A percentile compares a stretch with the other conserved stretches of the same genome.
phyloP scores from a whole-genome alignment of 2,329 filamentous ascomycete species.

The Ceratocystis smalleyi region DNA sequence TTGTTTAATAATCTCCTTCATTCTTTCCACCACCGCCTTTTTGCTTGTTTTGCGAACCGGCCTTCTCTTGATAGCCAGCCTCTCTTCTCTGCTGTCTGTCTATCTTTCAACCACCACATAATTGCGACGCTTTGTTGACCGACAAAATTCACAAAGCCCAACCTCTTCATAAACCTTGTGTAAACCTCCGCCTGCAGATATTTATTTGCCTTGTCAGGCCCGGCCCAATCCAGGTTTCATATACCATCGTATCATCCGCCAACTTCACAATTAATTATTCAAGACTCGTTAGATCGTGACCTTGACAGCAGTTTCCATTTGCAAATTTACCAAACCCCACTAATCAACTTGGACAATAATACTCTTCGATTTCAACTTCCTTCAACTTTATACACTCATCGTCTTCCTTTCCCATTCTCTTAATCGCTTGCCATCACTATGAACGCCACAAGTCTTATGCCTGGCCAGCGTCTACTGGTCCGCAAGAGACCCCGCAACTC shows the following conservation, averaged over 20 bases:
- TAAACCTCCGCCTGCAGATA: conserved; percentile 1
- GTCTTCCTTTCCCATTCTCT: not conserved
- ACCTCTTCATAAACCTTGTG: not conserved
- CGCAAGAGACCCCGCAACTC: conserved; percentile 15
- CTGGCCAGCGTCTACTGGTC: conserved; percentile 11
- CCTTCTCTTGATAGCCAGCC: conserved; percentile 3
- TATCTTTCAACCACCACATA: conserved; percentile 6
- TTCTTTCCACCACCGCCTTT: not conserved
- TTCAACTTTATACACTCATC: too few species aligned
- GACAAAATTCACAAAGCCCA: not conserved
- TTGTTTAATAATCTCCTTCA: not conserved
- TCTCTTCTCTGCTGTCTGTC: not conserved
- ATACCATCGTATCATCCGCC: not conserved
- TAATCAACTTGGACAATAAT: conserved; percentile 1
- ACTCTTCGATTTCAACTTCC: not conserved
- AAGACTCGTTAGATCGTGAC: conserved; percentile 9
- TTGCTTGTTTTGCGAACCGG: not conserved
- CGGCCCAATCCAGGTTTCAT: not conserved
- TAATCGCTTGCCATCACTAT: conserved; percentile 4
- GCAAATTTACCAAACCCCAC: not conserved
- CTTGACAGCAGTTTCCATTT: not conserved
- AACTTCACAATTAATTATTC: not conserved
- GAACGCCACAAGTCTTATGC: conserved; percentile 6
- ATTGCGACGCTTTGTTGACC: conserved; percentile 3
- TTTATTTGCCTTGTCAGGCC: not conserved